Evolutionary conservation across 495 filamentous ascomycete species (phyloP).

Genomic region (Penicillium crystallinum): DNA sequence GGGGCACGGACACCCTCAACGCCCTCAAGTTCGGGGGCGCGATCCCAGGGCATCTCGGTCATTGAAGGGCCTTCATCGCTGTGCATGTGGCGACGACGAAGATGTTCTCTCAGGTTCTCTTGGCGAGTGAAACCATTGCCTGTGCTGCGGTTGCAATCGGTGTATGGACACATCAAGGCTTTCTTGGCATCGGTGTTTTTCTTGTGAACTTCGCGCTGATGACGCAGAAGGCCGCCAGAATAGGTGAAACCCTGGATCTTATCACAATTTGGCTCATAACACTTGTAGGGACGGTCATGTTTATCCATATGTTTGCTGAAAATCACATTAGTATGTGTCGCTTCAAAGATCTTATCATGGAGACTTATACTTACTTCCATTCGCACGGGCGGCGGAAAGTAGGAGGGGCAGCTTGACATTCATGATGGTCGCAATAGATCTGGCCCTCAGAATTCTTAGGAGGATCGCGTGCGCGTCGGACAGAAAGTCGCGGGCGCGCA

Average conservation of each 20-base stretch:
- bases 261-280: slow-evolving; percentile 67
- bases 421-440: slow-evolving; percentile 61
- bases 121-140: slow-evolving; percentile 79
- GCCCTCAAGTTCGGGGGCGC: slow-evolving; percentile 19
- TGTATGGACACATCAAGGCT: slow-evolving; percentile 72
- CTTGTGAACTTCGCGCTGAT: slow-evolving; percentile 87
- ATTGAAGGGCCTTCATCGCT: slow-evolving; percentile 40
- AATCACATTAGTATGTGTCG: slow-evolving; percentile 15
- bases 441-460: slow-evolving; percentile 62
- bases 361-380: slow-evolving; percentile 67
- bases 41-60: slow-evolving; percentile 25
- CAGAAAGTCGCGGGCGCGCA: slow-evolving; percentile 40
- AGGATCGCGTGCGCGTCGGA: slow-evolving; percentile 50
- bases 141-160: slow-evolving; percentile 79
- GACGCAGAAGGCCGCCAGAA: slow-evolving; percentile 77
- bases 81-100: slow-evolving; percentile 74
- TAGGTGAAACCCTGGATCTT: slow-evolving; percentile 93
- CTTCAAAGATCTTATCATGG: neutral
- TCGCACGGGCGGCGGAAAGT: slow-evolving; percentile 80
- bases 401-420: slow-evolving; percentile 50
- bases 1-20: slow-evolving; percentile 16
- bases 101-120: slow-evolving; percentile 88
- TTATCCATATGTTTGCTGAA: slow-evolving; percentile 96
- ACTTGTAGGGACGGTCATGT: slow-evolving; percentile 87
- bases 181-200: slow-evolving; percentile 81